Evolutionary conservation across 2,329 filamentous ascomycete species (phyloP).

Genomic region (Colletotrichum simmondsii): DNA sequence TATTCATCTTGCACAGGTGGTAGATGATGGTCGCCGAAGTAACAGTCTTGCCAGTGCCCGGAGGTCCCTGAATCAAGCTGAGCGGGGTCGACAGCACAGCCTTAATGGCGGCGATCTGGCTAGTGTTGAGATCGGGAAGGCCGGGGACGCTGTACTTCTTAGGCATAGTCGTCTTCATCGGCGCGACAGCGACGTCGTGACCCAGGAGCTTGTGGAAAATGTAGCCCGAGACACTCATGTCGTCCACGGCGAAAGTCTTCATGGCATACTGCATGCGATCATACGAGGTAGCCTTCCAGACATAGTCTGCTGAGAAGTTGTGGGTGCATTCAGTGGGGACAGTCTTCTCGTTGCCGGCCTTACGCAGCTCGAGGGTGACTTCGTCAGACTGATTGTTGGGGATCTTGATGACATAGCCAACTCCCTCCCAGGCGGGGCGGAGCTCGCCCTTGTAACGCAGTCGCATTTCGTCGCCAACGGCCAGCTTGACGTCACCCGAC

Average conservation of each 20-base stretch:
- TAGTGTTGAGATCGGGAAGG: constrained; percentile 92
- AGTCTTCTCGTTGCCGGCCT: constrained; percentile 94
- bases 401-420: constrained; percentile 99
- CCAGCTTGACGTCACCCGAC: constrained; percentile 96
- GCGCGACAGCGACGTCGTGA: constrained; percentile 92
- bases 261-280: constrained; percentile 99
- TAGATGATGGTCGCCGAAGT: constrained; percentile 99
- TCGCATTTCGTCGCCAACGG: constrained; percentile 98
- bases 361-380: constrained; percentile 92
- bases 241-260: constrained; percentile 98
- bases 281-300: constrained; percentile 99
- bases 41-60: constrained; percentile 97
- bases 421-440: constrained; percentile 92
- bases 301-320: constrained; percentile 98
- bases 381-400: constrained; percentile 99
- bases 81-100: constrained; percentile 93
- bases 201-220: constrained; percentile 98
- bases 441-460: constrained; percentile 96
- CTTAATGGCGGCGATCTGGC: constrained; percentile 96
- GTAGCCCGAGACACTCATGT: constrained; percentile 98
- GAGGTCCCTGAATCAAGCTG: constrained; percentile 95
- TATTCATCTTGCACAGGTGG: constrained; percentile 94
- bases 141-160: constrained; percentile 97
- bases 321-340: constrained; percentile 96
- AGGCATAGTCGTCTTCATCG: constrained; percentile 94